Evolutionary conservation across 2,329 filamentous ascomycete species (phyloP), one percentile per base, ranked within the genome.

Genomic region (Onygenales sp.): DNA sequence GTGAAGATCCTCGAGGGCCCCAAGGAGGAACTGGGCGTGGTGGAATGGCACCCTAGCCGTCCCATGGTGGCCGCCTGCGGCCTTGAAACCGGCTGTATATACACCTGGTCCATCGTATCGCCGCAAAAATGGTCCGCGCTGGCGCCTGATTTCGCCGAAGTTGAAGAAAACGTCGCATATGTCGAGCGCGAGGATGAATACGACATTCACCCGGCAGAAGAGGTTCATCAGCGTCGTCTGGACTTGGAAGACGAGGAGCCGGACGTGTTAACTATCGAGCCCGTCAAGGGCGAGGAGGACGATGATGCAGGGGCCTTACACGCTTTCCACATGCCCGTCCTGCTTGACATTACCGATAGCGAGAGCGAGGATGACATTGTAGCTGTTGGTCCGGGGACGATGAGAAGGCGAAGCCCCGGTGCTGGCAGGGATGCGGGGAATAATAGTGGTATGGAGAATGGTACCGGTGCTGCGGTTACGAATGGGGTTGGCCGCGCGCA

Each of bases 121-220:
- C 92, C 93, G 8, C 94, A 98, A 66, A 87, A 93, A 63, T 98
- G 93, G 94, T 96, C 91, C 13, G 92, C 93, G 1, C 79, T 98
- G 33, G 94, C 94, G 5, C 93, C 93, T 0, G 94, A 98, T 70
- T 98, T 98, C 69, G 87, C 85, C 42, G 93, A 98, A 70, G 90
- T 98, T 11, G 93, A 98, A 71, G 93, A 98, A 71, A 98, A 98
- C 62, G 90, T 95, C 21, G 89, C 97, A 68, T 98, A 98, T 66
- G 82, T 94, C 43, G 93, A 98, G 69, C 82, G 83, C 53, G 93
- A 98, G 71, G 93, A 98, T 67, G 93, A 98, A 66, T 98, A 98
- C 63, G 94, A 98, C 69, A 94, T 97, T 54, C 93, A 97, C 66
- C 90, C 90, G 0, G 86, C 92, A 54, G 92, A 96, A 66, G 92